Evolutionary conservation across 2,329 filamentous ascomycete species (phyloP).

Genomic region (Cryphonectria radicalis): DNA sequence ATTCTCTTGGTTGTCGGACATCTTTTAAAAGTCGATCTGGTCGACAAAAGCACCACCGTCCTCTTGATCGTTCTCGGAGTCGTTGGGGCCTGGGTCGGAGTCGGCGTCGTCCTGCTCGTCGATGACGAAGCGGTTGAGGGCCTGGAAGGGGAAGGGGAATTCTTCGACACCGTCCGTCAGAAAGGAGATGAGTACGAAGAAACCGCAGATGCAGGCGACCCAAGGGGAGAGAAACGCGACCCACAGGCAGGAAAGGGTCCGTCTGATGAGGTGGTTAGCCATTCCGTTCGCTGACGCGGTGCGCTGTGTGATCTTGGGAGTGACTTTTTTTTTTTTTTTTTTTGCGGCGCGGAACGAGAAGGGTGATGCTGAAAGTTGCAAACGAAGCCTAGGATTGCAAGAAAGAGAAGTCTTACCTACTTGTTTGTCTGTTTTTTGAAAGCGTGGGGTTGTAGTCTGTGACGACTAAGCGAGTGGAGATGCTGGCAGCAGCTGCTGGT

Average conservation of each 20-base stretch:
- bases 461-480: neutral
- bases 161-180: neutral
- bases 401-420: constrained; percentile 5
- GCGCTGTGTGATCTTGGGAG: neutral
- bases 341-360: neutral
- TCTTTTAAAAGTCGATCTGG: constrained; percentile 27
- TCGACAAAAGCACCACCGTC: neutral
- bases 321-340: too few relatives aligned
- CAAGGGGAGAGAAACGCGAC: neutral
- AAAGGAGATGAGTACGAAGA: neutral
- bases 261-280: neutral
- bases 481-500: neutral
- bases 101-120: neutral
- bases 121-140: neutral
- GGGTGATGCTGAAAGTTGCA: neutral
- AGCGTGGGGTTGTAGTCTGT: neutral
- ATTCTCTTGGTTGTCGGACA: constrained; percentile 56
- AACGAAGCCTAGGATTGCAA: neutral
- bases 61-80: neutral
- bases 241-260: neutral
- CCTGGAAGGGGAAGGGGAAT: neutral
- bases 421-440: neutral
- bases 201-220: neutral
- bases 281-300: neutral
- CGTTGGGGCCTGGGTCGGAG: neutral